Base-by-base conservation (phyloP, 2,329 filamentous ascomycete genomes). In the Mycogone perniciosa region DNA sequence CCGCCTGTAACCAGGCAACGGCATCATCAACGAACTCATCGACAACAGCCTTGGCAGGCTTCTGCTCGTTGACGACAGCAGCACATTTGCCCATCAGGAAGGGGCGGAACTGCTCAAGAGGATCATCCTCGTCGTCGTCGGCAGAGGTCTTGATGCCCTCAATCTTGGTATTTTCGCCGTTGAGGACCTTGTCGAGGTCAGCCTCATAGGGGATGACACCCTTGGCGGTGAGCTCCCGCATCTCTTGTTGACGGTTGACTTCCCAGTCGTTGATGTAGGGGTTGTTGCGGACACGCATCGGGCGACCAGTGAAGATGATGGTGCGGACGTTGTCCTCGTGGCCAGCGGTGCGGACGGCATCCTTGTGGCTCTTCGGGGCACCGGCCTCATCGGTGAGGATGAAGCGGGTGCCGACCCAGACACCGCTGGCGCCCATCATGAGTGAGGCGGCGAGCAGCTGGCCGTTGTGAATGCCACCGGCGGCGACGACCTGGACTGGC, bases 351-450 rank as follows among this genome's bases (percentile, higher is more conserved):
- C 84, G 82, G 60, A 99, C 93, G 55, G 92, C 89, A 67, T 99
- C 92, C 76, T 97, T 93, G 79, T 99, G 92, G 43, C 88, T 82
- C 71, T 89, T 85, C 60, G 93, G 89, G 8, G 93, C 93, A 64
- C 93, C 92, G 51, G 93, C 93, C 77, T 99, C 93, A 60, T 96
- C 88, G 50, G 84, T 85, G 54, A 99, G 82, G 60, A 99, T 86
- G 76, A 99, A 99, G 58, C 93, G 84, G 37, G 93, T 99, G 66
- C 93, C 93, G 59, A 99, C 86, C 93, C 93, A 99, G 60, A 97
- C 93, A 62, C 84, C 93, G 55, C 80, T 81, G 50, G 93, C 93
- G 59, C 93, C 93, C 69, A 97, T 86, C 82, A 95, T 95, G 55
- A 99, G 81, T 47, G 92, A 80, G 5, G 93, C 88, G 46, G 93